Conservation (phyloP, 805 yeast species). For the Starmerella cellae region DNA sequence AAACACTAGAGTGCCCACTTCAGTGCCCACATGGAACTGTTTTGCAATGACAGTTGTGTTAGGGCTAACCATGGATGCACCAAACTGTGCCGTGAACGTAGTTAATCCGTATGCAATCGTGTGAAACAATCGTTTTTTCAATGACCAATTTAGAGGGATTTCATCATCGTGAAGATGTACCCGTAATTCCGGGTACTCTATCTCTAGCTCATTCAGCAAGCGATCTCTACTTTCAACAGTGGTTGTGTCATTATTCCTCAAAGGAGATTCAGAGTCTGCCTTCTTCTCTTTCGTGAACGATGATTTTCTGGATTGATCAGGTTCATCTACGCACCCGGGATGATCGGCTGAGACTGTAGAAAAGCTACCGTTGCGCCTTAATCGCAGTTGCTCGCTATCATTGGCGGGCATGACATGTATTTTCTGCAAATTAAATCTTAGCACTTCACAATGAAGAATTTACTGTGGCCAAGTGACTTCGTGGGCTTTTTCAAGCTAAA, state of each 20-base stretch:
- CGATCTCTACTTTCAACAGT: constrained; percentile 1
- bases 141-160: constrained; percentile 46
- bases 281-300: background rate
- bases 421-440: too few relatives aligned
- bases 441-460: too few relatives aligned
- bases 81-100: constrained; percentile 41
- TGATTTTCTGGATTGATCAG: background rate
- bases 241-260: background rate
- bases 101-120: constrained; percentile 34
- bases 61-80: constrained; percentile 42
- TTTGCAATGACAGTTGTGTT: constrained; percentile 34
- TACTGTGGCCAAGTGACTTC: too few relatives aligned
- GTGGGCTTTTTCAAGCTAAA: too few relatives aligned
- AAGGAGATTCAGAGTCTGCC: too few relatives aligned
- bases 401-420: too few relatives aligned
- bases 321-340: too few relatives aligned
- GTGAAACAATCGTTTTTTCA: constrained; percentile 30
- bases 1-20: constrained; percentile 39
- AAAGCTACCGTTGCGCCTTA: too few relatives aligned
- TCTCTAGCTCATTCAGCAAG: constrained; percentile 6
- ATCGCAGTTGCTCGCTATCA: too few relatives aligned
- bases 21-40: constrained; percentile 35
- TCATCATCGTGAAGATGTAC: constrained; percentile 10
- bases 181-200: constrained; percentile 10
- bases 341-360: too few relatives aligned